Evolutionary conservation across 2,329 filamentous ascomycete species (phyloP).

Genomic region (Colletotrichum echinochloae): DNA sequence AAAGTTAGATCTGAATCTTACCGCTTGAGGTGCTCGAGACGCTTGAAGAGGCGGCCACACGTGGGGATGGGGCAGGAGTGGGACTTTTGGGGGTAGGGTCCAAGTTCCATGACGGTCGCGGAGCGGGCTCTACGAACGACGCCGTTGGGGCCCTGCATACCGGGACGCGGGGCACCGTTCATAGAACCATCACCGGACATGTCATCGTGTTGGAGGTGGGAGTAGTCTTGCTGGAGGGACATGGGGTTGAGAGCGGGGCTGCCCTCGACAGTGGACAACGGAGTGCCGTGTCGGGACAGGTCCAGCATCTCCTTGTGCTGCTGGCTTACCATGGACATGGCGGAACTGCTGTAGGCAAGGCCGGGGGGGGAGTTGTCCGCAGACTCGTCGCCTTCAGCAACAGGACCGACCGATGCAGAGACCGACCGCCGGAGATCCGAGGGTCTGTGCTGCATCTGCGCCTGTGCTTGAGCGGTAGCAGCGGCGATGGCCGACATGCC

Average conservation of each 20-base stretch:
- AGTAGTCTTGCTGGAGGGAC: constrained; percentile 74
- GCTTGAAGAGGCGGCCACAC: constrained; percentile 97
- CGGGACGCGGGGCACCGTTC: constrained; percentile 69
- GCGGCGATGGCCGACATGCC: constrained; percentile 77
- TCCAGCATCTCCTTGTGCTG: constrained; percentile 86
- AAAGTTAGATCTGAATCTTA: constrained; percentile 68
- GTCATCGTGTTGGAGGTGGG: constrained; percentile 72
- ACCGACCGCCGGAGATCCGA: constrained; percentile 93
- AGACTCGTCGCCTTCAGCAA: constrained; percentile 83
- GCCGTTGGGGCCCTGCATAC: constrained; percentile 78
- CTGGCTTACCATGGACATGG: constrained; percentile 70
- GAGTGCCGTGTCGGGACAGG: constrained; percentile 91
- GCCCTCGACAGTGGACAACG: constrained; percentile 85
- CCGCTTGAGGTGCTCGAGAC: constrained; percentile 98
- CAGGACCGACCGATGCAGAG: constrained; percentile 85
- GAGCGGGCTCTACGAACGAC: constrained; percentile 91
- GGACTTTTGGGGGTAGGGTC: constrained; percentile 96
- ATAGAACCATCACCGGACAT: constrained; percentile 68
- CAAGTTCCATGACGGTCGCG: constrained; percentile 95
- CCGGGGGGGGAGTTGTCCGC: constrained; percentile 84
- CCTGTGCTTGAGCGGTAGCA: constrained; percentile 67
- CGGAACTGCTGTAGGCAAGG: constrained; percentile 77
- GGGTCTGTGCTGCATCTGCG: constrained; percentile 73
- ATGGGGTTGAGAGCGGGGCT: constrained; percentile 80
- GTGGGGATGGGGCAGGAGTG: constrained; percentile 99